A percentile compares a stretch with the other conserved stretches of the same genome.
Conservation (phyloP, 345 rosid species). For the Salix exigua region DNA sequence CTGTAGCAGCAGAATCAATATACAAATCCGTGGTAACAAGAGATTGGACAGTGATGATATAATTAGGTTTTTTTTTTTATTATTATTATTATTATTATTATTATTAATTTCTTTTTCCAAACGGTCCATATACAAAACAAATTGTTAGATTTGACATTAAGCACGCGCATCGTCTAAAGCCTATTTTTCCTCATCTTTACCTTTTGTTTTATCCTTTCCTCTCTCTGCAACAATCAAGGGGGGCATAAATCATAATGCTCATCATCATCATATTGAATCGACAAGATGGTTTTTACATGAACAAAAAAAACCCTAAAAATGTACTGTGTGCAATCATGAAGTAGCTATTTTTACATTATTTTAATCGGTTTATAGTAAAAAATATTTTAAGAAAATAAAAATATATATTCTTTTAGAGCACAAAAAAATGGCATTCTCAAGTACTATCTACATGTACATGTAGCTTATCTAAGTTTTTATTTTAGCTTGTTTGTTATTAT, state of each 20-base stretch:
- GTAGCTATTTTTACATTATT: no score
- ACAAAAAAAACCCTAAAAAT: neutral
- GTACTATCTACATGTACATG: no score
- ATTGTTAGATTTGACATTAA: neutral
- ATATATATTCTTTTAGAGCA: no score
- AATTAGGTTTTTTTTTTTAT: no score
- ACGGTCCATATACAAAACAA: neutral
- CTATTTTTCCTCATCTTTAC: neutral
- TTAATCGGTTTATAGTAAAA: no score
- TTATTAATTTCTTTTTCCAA: no score
- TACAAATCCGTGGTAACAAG: neutral
- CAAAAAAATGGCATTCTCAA: no score
- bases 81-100: no score
- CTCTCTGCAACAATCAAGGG: neutral
- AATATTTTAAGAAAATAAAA: no score
- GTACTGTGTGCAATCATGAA: no score
- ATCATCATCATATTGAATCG: neutral
- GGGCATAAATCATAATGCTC: neutral
- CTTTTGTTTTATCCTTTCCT: neutral
- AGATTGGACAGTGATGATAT: neutral
- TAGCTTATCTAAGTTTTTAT: no score
- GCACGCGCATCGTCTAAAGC: neutral
- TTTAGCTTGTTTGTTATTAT: no score
- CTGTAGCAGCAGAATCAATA: neutral
- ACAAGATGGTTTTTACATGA: neutral